Base-by-base conservation (phyloP, 768 basidiomycete genomes). In the Mycena vulgaris region DNA sequence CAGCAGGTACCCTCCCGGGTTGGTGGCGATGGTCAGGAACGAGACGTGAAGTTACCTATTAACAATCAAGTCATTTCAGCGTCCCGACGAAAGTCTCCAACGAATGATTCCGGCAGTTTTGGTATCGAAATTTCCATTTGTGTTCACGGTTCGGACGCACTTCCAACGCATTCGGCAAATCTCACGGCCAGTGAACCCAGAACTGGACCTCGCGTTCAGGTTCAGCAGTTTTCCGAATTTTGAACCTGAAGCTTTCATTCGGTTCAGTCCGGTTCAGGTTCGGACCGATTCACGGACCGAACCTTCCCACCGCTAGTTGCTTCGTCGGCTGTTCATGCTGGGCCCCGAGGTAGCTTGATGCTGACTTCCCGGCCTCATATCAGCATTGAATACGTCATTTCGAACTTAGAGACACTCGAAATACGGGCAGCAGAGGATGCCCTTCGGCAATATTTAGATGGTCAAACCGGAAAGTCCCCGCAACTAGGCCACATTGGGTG, bases 41-140 rank as follows among this genome's bases (percentile, higher is more conserved):
- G 45, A 59, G 40, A 59, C 30, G 40, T 16, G 58, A 45, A 45
- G 40, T 45, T 47, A 59, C 56, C 56, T 58, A 58, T 40, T 42
- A 42, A n/a, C 56, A 58, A 58, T 40, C 56, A 58, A 58, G 39
- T 58, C 56, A 58, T 58, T 39, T 39, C 31, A 39, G 55, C 35
- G 55, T 39, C 35, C 35, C 55, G 55, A 39, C 35, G 35, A 14
- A 37, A 37, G 35, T 37, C 35, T 37, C 35, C 35, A 14, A 37
- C 10, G 31, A 55, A 27, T 51, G 27, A 51, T 28, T 27, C 28
- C 49, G 27, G 49, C 25, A 35, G 31, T 57, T 40, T 37, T 23
- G 55, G 25, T 8, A 25, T 33, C 33, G 39, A 37, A 33, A 27
- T 37, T 39, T 55, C 31, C 33, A 35, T 39, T 39, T 16, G 35